phyloP scores from a whole-genome alignment of 169 alveolate species.

The Plasmodium inui region DNA sequence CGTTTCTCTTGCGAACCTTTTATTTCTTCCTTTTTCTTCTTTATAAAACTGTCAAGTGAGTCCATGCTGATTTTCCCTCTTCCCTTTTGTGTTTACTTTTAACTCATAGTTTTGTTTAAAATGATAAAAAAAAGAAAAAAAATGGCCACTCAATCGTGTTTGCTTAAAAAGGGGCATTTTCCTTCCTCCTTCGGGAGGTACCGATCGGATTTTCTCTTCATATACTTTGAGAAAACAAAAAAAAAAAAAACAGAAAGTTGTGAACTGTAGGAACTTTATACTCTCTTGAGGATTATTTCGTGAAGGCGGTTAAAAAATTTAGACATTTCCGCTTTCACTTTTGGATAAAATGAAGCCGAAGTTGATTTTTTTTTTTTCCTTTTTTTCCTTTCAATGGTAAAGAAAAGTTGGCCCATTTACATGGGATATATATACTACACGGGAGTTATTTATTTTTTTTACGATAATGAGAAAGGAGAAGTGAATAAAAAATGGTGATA shows the following conservation, averaged over 20 bases:
- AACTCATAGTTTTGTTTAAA: slow-evolving; percentile 43
- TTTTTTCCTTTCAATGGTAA: not conserved
- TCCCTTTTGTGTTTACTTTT: slow-evolving; percentile 9
- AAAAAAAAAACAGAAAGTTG: not conserved
- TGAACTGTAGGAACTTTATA: not conserved
- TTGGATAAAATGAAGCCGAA: not conserved
- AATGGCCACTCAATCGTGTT: not conserved
- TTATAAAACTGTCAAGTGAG: slow-evolving; percentile 49
- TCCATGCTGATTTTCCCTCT: slow-evolving; percentile 38
- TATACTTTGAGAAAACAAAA: not conserved
- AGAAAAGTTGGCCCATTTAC: not conserved
- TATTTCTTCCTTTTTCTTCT: slow-evolving; percentile 73
- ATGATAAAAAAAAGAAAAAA: slow-evolving; percentile 12
- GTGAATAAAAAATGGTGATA: not conserved
- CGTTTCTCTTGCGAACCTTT: slow-evolving; percentile 22
- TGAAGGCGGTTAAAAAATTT: not conserved
- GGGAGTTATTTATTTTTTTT: not conserved
- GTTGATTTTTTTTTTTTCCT: not conserved
- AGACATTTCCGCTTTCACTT: not conserved
- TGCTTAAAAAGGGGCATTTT: not conserved
- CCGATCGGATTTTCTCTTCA: not conserved
- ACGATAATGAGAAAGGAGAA: not conserved
- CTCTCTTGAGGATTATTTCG: not conserved
- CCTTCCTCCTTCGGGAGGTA: slow-evolving; percentile 7
- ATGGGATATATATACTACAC: not conserved